Percentiles rank a stretch among this genome's conserved stretches.
Evolutionary conservation across 495 filamentous ascomycete species (phyloP).

Genomic region (Neurospora sp.): DNA sequence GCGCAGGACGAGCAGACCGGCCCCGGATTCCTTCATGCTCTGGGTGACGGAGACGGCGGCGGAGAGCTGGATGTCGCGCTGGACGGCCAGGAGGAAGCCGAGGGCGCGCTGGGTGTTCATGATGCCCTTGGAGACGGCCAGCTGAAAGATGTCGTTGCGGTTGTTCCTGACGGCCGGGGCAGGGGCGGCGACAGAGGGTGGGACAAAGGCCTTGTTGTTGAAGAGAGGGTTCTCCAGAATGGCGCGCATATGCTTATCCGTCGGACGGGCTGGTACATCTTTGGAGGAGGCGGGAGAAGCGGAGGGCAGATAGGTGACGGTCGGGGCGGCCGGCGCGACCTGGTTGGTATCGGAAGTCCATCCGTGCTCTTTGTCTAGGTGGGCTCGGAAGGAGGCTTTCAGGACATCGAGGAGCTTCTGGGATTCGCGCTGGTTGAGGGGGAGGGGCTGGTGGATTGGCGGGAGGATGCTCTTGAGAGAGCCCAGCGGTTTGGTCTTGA

Average conservation of each 20-base stretch:
- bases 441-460: conserved; percentile 61
- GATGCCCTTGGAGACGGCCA: conserved; percentile 30
- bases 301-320: conserved; percentile 14
- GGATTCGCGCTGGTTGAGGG: conserved; percentile 53
- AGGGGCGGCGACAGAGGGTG: neutral
- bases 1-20: conserved; percentile 32
- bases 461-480: conserved; percentile 41
- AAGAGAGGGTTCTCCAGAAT: conserved; percentile 68
- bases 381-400: conserved; percentile 65
- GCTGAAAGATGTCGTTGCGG: conserved; percentile 26
- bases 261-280: conserved; percentile 13
- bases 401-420: conserved; percentile 58
- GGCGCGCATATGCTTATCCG: conserved; percentile 48
- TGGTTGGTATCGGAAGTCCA: conserved; percentile 16
- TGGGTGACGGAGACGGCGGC: conserved; percentile 14
- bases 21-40: conserved; percentile 27
- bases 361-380: conserved; percentile 59
- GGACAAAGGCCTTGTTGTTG: conserved; percentile 1
- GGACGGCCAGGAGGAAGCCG: conserved; percentile 29
- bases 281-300: neutral
- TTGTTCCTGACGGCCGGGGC: neutral
- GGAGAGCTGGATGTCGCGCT: conserved; percentile 18
- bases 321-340: conserved; percentile 9
- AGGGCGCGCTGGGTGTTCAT: conserved; percentile 33
- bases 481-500: conserved; percentile 21